phyloP scores from a whole-genome alignment of 108 stramenopile species.

The Nitzschia sp. region DNA sequence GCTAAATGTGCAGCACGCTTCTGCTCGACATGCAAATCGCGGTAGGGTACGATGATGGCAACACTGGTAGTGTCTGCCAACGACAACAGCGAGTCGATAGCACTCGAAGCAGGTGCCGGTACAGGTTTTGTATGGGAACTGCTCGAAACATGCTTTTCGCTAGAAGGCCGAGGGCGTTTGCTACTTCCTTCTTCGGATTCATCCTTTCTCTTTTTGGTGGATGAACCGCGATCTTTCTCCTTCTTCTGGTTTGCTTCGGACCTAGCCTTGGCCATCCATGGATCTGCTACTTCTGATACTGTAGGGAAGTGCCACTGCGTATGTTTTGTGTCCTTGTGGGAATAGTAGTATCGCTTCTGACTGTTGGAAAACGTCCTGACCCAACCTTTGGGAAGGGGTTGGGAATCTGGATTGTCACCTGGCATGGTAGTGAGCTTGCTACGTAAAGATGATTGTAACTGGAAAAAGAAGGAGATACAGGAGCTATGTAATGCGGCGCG shows the following conservation, averaged over 20 bases:
- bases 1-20: slow-evolving; percentile 85
- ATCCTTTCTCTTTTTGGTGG: slow-evolving; percentile 13
- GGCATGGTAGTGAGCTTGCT: not conserved
- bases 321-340: slow-evolving; percentile 70
- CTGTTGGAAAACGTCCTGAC: slow-evolving; percentile 64
- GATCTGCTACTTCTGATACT: slow-evolving; percentile 73
- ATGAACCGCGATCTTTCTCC: slow-evolving; percentile 18
- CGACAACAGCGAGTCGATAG: slow-evolving; percentile 32
- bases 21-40: slow-evolving; percentile 90
- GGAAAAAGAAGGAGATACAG: not conserved
- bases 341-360: slow-evolving; percentile 73
- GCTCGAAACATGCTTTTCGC: slow-evolving; percentile 7
- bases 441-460: not conserved
- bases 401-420: not conserved
- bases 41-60: slow-evolving; percentile 95
- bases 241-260: slow-evolving; percentile 47
- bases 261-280: slow-evolving; percentile 63
- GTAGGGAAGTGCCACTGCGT: slow-evolving; percentile 93
- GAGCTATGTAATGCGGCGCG: too few relatives aligned
- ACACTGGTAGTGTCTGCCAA: slow-evolving; percentile 61
- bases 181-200: slow-evolving; percentile 9
- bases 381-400: slow-evolving; percentile 83
- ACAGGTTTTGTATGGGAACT: not conserved
- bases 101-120: not conserved
- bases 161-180: slow-evolving; percentile 12